Base-by-base conservation (phyloP, 2,329 filamentous ascomycete genomes). In the Emydomyces testavorans region DNA sequence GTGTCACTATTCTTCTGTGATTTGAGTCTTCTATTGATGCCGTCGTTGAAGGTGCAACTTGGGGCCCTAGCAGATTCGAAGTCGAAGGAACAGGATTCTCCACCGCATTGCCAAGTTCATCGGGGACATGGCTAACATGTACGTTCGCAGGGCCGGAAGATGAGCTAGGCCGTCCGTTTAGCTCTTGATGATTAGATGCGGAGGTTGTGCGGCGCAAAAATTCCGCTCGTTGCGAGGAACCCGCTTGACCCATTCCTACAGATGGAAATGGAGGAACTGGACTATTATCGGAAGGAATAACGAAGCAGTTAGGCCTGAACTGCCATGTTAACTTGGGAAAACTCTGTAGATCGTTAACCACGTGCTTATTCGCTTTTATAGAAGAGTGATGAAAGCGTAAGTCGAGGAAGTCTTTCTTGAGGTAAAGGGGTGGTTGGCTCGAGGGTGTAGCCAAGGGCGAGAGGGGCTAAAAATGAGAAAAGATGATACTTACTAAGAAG, bases 161-260 rank as follows among this genome's bases (percentile, higher is more conserved):
- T n/a, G 18, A 20, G n/a, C 10, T 23, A 11, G 3, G 21, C 11
- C 13, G 28, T 20, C 21, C 13, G 16, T 24, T 23, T 21, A 15
- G 31, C n/a, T 13, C 24, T 45, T 32, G 40, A 6, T 39, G 36
- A 18, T 45, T 34, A 21, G 28, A 34, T 23, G 43, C 20, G 34
- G 43, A 40, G 32, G 26, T 36, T n/a, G 18, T 13, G 38, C 37
- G 40, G 38, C 48, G 36, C 13, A 50, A 40, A 32, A 38, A 34
- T 20, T 46, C 42, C 42, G 34, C 37, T 23, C 48, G 28, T 29
- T 50, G 47, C 24, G 50, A 44, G 37, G 50, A 52, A 16, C 39
- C 47, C 16, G 47, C 44, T 43, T 52, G 50, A 18, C 50, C 50
- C 50, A 52, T 52, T 29, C 38, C 32, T 20, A 21, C 10, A 20